Percentiles rank a stretch among this genome's conserved stretches.
Evolutionary conservation across 352 stramenopile species (phyloP).

Genomic region (Globisporangium cederbergense): DNA sequence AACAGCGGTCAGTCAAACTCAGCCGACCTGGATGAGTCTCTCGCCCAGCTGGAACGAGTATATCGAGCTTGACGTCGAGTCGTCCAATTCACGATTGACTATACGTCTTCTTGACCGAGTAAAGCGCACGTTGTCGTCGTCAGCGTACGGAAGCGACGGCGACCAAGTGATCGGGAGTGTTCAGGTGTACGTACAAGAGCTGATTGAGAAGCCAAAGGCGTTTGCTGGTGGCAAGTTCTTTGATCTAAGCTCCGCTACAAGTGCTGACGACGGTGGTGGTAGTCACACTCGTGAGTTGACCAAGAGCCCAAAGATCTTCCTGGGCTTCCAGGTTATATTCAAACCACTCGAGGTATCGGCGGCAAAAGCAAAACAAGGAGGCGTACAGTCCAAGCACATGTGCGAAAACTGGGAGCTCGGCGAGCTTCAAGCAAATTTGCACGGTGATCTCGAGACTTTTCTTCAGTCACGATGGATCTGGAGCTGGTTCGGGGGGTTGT

Average conservation of each 20-base stretch:
- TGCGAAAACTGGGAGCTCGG: slow-evolving; percentile 46
- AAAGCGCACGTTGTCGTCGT: slow-evolving; percentile 1
- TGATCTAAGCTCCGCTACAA: not conserved
- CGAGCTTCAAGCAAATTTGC: slow-evolving; percentile 35
- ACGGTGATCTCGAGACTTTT: slow-evolving; percentile 53
- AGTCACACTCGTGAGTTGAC: slow-evolving; percentile 7
- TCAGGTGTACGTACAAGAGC: slow-evolving; percentile 35
- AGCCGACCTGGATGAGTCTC: slow-evolving; percentile 55
- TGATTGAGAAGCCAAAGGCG: slow-evolving; percentile 24
- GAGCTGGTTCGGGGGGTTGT: slow-evolving; percentile 44
- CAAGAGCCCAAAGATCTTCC: slow-evolving; percentile 19
- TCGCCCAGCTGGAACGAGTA: slow-evolving; percentile 61
- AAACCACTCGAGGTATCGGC: not conserved
- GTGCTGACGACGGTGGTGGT: not conserved
- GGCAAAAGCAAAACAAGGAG: not conserved
- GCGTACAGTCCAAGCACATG: slow-evolving; percentile 6
- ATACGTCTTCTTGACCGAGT: slow-evolving; percentile 45
- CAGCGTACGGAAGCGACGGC: slow-evolving; percentile 8
- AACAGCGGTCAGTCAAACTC: slow-evolving; percentile 22
- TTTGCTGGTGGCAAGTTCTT: slow-evolving; percentile 23
- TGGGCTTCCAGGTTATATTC: slow-evolving; percentile 17
- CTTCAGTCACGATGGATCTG: slow-evolving; percentile 49
- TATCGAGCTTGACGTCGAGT: slow-evolving; percentile 47
- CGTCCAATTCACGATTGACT: slow-evolving; percentile 30
- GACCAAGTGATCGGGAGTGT: slow-evolving; percentile 34